These are phyloP conservation scores for Brettanomyces bruxellensis DNA, from an alignment of 805 yeast species.

Conservation along the genomic window DNA sequence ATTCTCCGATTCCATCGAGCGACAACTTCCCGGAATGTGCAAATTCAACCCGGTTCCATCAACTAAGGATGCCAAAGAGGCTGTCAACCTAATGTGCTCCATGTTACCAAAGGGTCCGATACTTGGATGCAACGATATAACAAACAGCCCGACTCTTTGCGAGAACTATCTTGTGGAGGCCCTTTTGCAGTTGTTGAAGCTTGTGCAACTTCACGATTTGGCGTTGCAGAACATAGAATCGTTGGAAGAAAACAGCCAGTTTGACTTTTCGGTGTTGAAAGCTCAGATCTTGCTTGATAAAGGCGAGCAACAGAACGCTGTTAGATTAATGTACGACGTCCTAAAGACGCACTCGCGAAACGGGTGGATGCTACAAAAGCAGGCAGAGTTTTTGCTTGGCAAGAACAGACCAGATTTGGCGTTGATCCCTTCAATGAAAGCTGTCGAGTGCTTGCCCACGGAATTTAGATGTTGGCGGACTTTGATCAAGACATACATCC, in stretches of 20 bases:
- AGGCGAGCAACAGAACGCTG: conserved; percentile 41
- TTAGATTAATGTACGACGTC: conserved; percentile 31
- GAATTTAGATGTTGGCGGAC: conserved; percentile 69
- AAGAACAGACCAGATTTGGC: conserved; percentile 52
- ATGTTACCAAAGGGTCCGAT: conserved; percentile 39
- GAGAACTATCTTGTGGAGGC: conserved; percentile 50
- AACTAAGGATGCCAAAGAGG: conserved; percentile 26
- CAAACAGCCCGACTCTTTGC: conserved; percentile 26
- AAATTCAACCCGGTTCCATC: conserved; percentile 36
- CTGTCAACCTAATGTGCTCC: conserved; percentile 30
- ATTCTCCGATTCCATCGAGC: conserved; percentile 43
- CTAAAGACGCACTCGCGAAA: conserved; percentile 39
- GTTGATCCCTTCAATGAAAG: conserved; percentile 43
- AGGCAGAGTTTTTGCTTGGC: conserved; percentile 51
- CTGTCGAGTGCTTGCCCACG: conserved; percentile 63
- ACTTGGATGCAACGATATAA: conserved; percentile 32
- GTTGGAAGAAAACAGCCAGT: conserved; percentile 12
- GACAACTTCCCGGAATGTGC: conserved; percentile 51
- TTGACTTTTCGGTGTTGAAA: conserved; percentile 24
- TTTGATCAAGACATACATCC: conserved; percentile 51
- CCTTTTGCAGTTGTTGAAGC: conserved; percentile 29
- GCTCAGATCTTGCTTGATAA: conserved; percentile 31
- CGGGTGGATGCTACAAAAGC: conserved; percentile 50
- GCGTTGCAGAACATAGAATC: conserved; percentile 31
- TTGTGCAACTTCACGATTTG: conserved; percentile 29